Base-by-base conservation (phyloP, 208 protist species). In the Herpetomonas tarakana region DNA sequence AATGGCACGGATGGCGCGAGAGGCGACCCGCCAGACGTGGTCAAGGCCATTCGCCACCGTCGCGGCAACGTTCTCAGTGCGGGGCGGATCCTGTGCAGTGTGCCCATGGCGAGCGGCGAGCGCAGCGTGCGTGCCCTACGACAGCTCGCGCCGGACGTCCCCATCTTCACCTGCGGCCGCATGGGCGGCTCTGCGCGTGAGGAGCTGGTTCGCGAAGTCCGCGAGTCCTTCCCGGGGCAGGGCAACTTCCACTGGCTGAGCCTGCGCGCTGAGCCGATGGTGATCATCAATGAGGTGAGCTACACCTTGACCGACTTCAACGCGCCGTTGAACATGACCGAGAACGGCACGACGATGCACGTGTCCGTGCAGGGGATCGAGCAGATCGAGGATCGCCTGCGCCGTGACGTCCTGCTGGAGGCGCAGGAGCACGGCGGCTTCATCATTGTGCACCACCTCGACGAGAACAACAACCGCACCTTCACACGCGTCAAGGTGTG, bases 341-440 rank as follows among this genome's bases (percentile, higher is more conserved):
- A 76, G 52, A 52, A 67, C 19, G 86, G 81, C 27, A 84, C 70
- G 26, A 91, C 88, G 45, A 94, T 94, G 88, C 88, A 94, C 71
- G 79, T 78, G 12, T 92, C 88, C 12, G n/a, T 84, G 51, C 55
- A 86, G 30, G 74, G 67, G 19, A 91, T 94, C 39, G 85, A 94
- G 68, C 80, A 94, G 71, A 91, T 94, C 27, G 84, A 94, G 69
- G 88, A 94, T 44, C 88, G 88, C 28, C 71, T 94, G 25, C 71
- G 85, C 14, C 66, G 78, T 4, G 88, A 94, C 63, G 88, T 94
- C 31, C 51, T 89, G 62, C 64, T 89, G 24, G 84, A 94, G 68
- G 68, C 88, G 29, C 81, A 86, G 68, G 85, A 88, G 58, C 78
- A 89, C 57, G 72, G 76, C 29, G 85, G 85, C 60, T 65, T 58